A percentile compares a stretch with the other conserved stretches of the same genome.
Evolutionary conservation across 352 stramenopile species (phyloP).

Genomic region (Globisporangium heterothallicum): DNA sequence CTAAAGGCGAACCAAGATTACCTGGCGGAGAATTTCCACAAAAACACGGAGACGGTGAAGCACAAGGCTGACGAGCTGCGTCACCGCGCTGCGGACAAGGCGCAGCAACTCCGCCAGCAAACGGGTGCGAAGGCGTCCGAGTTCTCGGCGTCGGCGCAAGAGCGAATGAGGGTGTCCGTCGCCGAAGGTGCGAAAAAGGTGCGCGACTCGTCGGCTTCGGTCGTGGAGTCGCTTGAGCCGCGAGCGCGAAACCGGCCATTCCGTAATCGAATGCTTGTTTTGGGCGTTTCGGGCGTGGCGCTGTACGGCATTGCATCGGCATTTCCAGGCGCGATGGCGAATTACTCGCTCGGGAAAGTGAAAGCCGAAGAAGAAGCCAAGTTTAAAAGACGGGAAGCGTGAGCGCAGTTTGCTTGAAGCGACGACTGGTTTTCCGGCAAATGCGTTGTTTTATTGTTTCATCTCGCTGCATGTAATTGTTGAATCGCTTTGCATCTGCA

Average conservation of each 20-base stretch:
- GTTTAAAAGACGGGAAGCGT: slow-evolving; percentile 18
- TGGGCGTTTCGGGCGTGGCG: slow-evolving; percentile 60
- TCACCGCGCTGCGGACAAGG: slow-evolving; percentile 12
- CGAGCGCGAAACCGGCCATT: slow-evolving; percentile 26
- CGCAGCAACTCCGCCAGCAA: slow-evolving; percentile 16
- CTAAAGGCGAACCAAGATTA: slow-evolving; percentile 18
- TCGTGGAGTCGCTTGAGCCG: slow-evolving; percentile 54
- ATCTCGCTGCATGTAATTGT: slow-evolving; percentile 52
- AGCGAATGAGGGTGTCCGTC: slow-evolving; percentile 32
- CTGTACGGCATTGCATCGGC: slow-evolving; percentile 72
- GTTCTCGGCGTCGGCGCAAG: slow-evolving; percentile 23
- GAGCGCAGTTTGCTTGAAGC: too few species aligned
- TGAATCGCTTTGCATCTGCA: slow-evolving; percentile 27
- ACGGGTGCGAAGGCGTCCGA: slow-evolving; percentile 21
- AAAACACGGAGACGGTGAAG: slow-evolving; percentile 33
- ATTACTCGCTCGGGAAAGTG: slow-evolving; percentile 62
- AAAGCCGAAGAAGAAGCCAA: slow-evolving; percentile 46
- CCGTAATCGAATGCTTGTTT: slow-evolving; percentile 51
- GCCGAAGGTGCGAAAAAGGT: slow-evolving; percentile 40
- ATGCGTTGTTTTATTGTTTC: slow-evolving; percentile 54
- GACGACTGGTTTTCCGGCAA: too few species aligned
- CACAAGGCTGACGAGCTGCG: slow-evolving; percentile 24
- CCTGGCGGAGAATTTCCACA: slow-evolving; percentile 39
- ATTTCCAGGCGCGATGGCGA: slow-evolving; percentile 57
- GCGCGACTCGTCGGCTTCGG: slow-evolving; percentile 35